phyloP scores from a whole-genome alignment of 257 asterid species.

The Ligustrum vulgare region DNA sequence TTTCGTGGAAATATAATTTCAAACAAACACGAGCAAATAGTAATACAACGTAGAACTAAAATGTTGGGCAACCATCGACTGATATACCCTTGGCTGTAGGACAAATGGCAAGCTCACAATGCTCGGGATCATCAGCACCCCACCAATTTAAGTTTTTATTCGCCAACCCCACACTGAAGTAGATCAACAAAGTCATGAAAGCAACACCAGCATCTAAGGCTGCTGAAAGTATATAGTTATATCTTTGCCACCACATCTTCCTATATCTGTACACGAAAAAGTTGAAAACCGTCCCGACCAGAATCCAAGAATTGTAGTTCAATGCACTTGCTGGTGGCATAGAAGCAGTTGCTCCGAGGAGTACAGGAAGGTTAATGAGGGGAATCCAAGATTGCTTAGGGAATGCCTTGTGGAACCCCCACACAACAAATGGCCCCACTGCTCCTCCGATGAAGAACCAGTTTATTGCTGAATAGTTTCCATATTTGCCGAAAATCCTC shows the following conservation, averaged over 20 bases:
- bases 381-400: constrained; percentile 60
- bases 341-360: constrained; percentile 63
- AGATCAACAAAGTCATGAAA: constrained; percentile 69
- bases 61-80: constrained; percentile 50
- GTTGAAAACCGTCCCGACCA: constrained; percentile 62
- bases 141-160: constrained; percentile 46
- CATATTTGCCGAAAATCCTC: constrained; percentile 55
- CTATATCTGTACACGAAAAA: constrained; percentile 58
- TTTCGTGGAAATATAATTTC: background rate
- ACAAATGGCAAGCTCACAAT: constrained; percentile 62
- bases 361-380: constrained; percentile 70
- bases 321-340: constrained; percentile 69
- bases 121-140: constrained; percentile 64
- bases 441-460: constrained; percentile 68
- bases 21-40: background rate
- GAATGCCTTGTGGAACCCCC: constrained; percentile 47
- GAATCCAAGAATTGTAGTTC: constrained; percentile 68
- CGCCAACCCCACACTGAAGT: constrained; percentile 51
- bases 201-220: constrained; percentile 80
- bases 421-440: constrained; percentile 56
- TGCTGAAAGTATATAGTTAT: constrained; percentile 67
- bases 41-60: constrained; percentile 13
- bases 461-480: constrained; percentile 61
- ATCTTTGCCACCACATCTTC: constrained; percentile 80
- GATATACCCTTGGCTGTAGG: constrained; percentile 71